These are phyloP conservation scores for Silene latifolia DNA, from an alignment of 148 eudicot species.

Conservation along the genomic window DNA sequence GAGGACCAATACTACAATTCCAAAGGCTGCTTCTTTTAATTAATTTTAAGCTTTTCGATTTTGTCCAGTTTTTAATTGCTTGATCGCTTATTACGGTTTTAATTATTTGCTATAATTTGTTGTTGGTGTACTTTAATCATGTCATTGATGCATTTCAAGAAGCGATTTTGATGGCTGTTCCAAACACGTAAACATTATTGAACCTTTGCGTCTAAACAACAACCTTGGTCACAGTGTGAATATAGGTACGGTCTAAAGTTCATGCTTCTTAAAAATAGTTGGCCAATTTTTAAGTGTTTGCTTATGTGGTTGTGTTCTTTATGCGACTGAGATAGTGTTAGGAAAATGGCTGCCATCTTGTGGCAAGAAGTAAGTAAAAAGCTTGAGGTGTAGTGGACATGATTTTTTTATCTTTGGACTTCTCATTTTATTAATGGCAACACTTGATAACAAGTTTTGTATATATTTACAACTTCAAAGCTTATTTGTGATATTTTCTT, in stretches of 20 bases:
- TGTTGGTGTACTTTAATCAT: too few species aligned
- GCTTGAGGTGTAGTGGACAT: neutral
- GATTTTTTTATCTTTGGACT: neutral
- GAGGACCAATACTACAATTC: too few species aligned
- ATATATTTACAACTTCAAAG: too few species aligned
- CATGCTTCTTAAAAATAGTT: neutral
- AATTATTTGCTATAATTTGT: too few species aligned
- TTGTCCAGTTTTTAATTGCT: too few species aligned
- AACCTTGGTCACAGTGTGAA: constrained; percentile 74
- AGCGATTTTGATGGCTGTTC: too few species aligned
- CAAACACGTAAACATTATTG: constrained; percentile 54
- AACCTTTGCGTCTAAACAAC: constrained; percentile 54
- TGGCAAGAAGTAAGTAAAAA: neutral
- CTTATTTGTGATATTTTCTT: too few species aligned
- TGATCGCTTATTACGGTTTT: too few species aligned
- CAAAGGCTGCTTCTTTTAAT: too few species aligned
- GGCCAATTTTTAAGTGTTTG: neutral
- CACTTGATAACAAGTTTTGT: too few species aligned
- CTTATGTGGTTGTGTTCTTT: neutral
- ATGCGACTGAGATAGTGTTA: neutral
- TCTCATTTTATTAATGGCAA: neutral
- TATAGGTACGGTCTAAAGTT: constrained; percentile 37
- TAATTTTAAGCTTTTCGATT: too few species aligned
- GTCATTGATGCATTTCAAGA: too few species aligned
- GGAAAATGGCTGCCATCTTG: neutral